Percentiles rank a stretch among this genome's conserved stretches.
phyloP scores from a whole-genome alignment of 1,139 yeast species.

The Pichia terricola region DNA sequence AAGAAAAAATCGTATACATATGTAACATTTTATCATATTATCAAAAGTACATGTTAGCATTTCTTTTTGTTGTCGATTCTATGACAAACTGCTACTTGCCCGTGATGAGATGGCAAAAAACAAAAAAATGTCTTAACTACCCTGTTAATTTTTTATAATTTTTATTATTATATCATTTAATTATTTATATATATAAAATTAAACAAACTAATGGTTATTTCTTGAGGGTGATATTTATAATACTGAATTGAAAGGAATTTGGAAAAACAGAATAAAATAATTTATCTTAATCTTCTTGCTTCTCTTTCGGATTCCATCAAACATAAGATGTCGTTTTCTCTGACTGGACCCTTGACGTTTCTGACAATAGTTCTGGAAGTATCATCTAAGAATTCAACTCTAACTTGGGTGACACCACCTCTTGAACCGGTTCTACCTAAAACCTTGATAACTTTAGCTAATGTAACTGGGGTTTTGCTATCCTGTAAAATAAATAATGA shows the following conservation, averaged over 20 bases:
- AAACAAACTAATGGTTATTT: too few species aligned
- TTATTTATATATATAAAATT: too few species aligned
- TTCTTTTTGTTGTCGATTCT: too few species aligned
- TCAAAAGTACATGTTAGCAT: too few species aligned
- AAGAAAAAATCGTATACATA: too few species aligned
- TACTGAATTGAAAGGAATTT: background rate
- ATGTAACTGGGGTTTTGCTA: slow-evolving; percentile 93
- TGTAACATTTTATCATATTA: too few species aligned
- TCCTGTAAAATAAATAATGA: slow-evolving; percentile 32
- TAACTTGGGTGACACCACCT: slow-evolving; percentile 99
- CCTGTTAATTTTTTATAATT: too few species aligned
- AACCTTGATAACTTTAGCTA: slow-evolving; percentile 99
- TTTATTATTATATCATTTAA: too few species aligned
- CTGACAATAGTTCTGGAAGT: slow-evolving; percentile 97
- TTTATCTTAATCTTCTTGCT: slow-evolving; percentile 71
- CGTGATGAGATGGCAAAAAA: too few species aligned
- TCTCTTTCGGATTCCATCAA: slow-evolving; percentile 99
- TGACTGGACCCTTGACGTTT: slow-evolving; percentile 99
- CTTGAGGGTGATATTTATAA: too few species aligned
- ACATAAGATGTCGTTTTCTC: slow-evolving; percentile 98
- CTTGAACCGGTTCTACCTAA: slow-evolving; percentile 99
- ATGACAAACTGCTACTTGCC: too few species aligned
- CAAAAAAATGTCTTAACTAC: too few species aligned
- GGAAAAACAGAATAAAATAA: slow-evolving; percentile 1
- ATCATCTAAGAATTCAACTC: slow-evolving; percentile 99